Evolutionary conservation across 1,284 basidiomycete genomes (phyloP).

Genomic region (Clitocybe nebularis): DNA sequence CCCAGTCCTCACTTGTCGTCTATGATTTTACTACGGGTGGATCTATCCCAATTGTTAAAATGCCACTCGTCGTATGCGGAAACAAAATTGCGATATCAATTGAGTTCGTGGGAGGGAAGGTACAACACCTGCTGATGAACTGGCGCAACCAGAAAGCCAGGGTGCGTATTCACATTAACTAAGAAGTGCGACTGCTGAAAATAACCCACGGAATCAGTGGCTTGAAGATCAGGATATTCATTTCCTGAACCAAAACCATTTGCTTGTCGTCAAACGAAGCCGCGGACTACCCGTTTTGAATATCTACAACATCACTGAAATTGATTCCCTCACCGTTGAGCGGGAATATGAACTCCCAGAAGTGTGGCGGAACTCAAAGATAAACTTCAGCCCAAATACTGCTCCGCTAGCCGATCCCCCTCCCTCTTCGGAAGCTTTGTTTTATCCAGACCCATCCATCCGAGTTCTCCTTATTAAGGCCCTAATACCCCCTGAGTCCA

Average conservation of each 20-base stretch:
- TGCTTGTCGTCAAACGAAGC: constrained; percentile 35
- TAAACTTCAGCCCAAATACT: constrained; percentile 37
- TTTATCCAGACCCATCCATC: constrained; percentile 41
- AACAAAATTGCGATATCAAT: constrained; percentile 37
- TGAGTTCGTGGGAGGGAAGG: constrained; percentile 33
- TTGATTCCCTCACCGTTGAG: constrained; percentile 33
- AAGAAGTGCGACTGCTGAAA: no score
- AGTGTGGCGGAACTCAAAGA: constrained; percentile 34
- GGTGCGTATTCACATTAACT: constrained; percentile 24
- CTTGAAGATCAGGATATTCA: constrained; percentile 41
- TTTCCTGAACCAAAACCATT: constrained; percentile 37
- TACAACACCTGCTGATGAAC: constrained; percentile 41
- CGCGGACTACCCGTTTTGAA: constrained; percentile 31
- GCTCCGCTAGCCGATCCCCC: constrained; percentile 31
- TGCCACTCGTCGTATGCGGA: constrained; percentile 35
- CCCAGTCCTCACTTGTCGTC: constrained; percentile 29
- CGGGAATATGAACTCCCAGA: constrained; percentile 46
- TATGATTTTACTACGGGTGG: constrained; percentile 36
- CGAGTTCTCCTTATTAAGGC: constrained; percentile 40
- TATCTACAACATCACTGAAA: constrained; percentile 41
- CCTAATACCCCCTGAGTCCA: constrained; percentile 23
- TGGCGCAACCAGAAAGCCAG: constrained; percentile 42
- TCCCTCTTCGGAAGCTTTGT: constrained; percentile 33
- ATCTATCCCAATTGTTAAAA: constrained; percentile 28
- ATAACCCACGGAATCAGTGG: no score